Evolutionary conservation across 2,329 filamentous ascomycete genomes (phyloP).

Genomic region (Cercospora canescens): DNA sequence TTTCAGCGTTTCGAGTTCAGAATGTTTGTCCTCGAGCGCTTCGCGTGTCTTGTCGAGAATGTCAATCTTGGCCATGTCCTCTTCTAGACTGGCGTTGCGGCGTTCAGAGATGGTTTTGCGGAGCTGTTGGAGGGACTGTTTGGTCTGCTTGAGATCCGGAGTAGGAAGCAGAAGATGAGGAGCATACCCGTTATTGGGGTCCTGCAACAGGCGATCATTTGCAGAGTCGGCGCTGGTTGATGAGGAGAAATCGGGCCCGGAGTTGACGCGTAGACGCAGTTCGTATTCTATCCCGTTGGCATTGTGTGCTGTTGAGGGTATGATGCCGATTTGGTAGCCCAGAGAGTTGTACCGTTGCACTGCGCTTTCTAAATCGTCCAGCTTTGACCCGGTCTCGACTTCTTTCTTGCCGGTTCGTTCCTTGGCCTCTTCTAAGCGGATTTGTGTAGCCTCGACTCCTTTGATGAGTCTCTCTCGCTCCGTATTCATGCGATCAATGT

Average conservation of each 20-base stretch:
- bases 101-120: conserved; percentile 92
- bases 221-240: conserved; percentile 46
- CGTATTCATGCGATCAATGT: conserved; percentile 98
- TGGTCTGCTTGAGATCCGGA: conserved; percentile 83
- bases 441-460: conserved; percentile 73
- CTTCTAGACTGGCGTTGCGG: conserved; percentile 76
- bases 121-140: conserved; percentile 73
- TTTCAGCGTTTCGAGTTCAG: conserved; percentile 87
- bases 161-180: conserved; percentile 86
- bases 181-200: conserved; percentile 82
- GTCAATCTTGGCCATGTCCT: conserved; percentile 93
- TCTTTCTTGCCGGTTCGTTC: conserved; percentile 82
- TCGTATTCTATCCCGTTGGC: conserved; percentile 85
- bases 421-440: conserved; percentile 81
- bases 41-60: conserved; percentile 93
- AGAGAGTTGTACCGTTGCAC: conserved; percentile 92
- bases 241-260: conserved; percentile 69
- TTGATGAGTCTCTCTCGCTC: conserved; percentile 93
- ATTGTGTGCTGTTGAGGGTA: conserved; percentile 80
- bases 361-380: conserved; percentile 88
- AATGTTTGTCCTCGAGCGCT: conserved; percentile 91
- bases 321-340: conserved; percentile 89
- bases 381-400: conserved; percentile 76
- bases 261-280: conserved; percentile 77
- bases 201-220: conserved; percentile 74